phyloP scores from a whole-genome alignment of 805 yeast genomes.

The Phaffomyces antillensis region DNA sequence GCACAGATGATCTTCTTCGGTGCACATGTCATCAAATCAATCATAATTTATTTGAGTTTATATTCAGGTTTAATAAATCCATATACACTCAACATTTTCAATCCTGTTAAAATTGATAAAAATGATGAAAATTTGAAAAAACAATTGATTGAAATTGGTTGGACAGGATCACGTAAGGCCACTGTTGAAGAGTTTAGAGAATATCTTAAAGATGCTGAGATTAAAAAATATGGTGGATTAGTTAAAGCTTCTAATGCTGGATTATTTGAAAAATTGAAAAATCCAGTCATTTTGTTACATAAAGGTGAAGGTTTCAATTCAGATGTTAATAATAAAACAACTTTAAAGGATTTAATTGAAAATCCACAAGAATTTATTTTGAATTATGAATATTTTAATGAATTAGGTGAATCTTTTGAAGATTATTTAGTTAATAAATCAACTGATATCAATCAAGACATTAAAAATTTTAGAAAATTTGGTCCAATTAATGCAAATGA shows the following conservation, averaged over 20 bases:
- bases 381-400: conserved; percentile 48
- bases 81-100: conserved; percentile 34
- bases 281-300: conserved; percentile 56
- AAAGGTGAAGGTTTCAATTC: conserved; percentile 78
- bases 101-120: conserved; percentile 28
- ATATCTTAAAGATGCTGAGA: conserved; percentile 54
- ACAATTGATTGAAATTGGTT: conserved; percentile 62
- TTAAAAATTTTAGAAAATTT: conserved; percentile 59
- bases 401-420: conserved; percentile 44
- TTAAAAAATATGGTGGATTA: conserved; percentile 66
- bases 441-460: conserved; percentile 32
- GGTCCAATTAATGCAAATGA: conserved; percentile 52
- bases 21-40: conserved; percentile 61
- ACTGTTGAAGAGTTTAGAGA: conserved; percentile 65
- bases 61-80: conserved; percentile 80
- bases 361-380: conserved; percentile 42
- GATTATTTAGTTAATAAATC: conserved; percentile 26
- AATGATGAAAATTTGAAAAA: conserved; percentile 27
- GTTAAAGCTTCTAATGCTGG: conserved; percentile 74
- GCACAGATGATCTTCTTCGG: conserved; percentile 65
- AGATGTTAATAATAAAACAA: conserved; percentile 32
- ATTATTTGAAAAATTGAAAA: conserved; percentile 47
- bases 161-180: conserved; percentile 89
- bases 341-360: conserved; percentile 32
- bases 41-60: conserved; percentile 48